Evolutionary conservation across 257 asterid species (phyloP), one percentile per base, ranked within the genome.

Genomic region (Thymus mandschuricus): DNA sequence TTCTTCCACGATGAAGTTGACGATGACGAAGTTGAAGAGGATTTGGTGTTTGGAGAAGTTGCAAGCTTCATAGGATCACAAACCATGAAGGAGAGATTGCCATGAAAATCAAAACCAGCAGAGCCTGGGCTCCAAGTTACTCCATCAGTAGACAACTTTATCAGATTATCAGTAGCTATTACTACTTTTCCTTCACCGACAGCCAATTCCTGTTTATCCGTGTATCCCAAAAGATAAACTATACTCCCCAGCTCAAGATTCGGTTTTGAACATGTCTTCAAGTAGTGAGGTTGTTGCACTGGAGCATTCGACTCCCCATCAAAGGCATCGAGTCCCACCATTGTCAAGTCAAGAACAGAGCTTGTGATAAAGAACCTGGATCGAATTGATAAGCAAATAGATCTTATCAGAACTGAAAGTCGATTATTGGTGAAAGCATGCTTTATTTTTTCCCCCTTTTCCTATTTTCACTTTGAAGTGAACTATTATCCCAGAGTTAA

Each of bases 21-120:
- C 1, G 98, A 94, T 56, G 97, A 82, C n/a, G 96, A 89, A 45
- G 92, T 86, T 50, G 98, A 84, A 49, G 90, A 79, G 66, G 96
- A 89, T 74, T 78, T 92, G 72, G 92, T 79, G 76, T 86, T 89
- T 12, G 98, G 98, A 60, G 99, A 95, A 33, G 93, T 92, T 8
- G 99, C 96, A 11, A 95, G 92, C 81, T 92, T 95, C 99, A 95
- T 95, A 35, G 99, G 99, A 79, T 95, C 99, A 75, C 99, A 95
- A 28, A 90, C 93, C 96, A 95, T 92, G 86, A 92, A 95, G 2
- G 98, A 96, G 46, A 95, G 96, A 80, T 95, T 95, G 12, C 99
- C 98, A 61, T 92, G 86, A 76, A 80, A 74, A 64, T 95, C 98
- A 48, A 95, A 95, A 77, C 99, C 98, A 52, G 99, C 97, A 44